Percentiles rank a stretch among this genome's conserved stretches.
Conservation (phyloP, 1,284 basidiomycete species). For the Neolentinus lepideus region DNA sequence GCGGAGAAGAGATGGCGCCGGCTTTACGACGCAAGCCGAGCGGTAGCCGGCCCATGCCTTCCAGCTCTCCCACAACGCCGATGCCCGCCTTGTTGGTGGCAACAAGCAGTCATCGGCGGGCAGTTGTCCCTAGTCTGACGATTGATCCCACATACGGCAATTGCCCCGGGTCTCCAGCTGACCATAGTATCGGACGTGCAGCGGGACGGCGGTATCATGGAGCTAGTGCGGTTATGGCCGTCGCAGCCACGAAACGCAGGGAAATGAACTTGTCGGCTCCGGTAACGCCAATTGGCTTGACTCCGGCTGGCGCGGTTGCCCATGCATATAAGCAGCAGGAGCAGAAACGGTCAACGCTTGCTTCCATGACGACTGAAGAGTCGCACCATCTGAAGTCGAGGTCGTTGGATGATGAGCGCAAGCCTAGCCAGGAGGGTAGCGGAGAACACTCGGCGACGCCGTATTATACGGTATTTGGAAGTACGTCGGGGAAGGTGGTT, state of each 20-base stretch:
- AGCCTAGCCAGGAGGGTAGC: constrained; percentile 11
- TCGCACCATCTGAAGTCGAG: constrained; percentile 10
- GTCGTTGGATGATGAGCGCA: constrained; percentile 13
- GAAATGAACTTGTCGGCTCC: constrained; percentile 2
- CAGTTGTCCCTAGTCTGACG: neutral
- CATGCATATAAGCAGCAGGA: constrained; percentile 53
- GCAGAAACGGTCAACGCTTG: constrained; percentile 22
- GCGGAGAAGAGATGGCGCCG: neutral
- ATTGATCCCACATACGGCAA: neutral
- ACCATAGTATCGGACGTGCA: neutral
- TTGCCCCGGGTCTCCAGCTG: neutral
- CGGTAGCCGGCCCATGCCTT: neutral
- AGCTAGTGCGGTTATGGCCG: neutral
- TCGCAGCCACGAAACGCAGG: neutral
- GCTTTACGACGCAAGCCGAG: neutral
- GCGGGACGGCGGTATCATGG: neutral
- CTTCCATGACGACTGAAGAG: constrained; percentile 7
- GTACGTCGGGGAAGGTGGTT: constrained; percentile 33
- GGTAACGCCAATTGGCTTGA: constrained; percentile 23
- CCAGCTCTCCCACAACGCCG: neutral
- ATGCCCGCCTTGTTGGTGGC: neutral
- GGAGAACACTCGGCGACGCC: constrained; percentile 18
- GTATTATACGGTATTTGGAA: constrained; percentile 49
- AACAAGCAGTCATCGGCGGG: neutral
- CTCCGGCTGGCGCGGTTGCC: constrained; percentile 50